phyloP scores from a whole-genome alignment of 2,329 filamentous ascomycete species.

The Fusarium zealandicum region DNA sequence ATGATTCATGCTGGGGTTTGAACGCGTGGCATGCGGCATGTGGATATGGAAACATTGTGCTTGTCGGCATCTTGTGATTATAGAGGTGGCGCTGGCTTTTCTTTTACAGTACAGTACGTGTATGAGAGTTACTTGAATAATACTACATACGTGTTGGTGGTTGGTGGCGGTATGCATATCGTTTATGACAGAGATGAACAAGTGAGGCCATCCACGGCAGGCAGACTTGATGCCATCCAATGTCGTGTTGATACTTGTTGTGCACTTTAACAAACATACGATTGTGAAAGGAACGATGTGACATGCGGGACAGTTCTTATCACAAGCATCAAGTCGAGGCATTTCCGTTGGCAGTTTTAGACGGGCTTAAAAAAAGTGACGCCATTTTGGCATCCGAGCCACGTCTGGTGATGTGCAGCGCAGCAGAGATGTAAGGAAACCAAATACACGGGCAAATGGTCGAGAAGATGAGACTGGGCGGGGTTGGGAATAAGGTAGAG shows the following conservation, averaged over 20 bases:
- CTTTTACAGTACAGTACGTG: no score
- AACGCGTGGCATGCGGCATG: conserved; percentile 32
- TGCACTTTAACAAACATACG: no score
- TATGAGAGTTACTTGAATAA: conserved; percentile 25
- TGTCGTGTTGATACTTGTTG: no score
- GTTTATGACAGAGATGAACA: conserved; percentile 7
- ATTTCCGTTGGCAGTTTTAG: neutral
- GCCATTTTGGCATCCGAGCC: conserved; percentile 1
- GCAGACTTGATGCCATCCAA: neutral
- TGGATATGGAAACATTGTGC: conserved; percentile 3
- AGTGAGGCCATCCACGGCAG: conserved; percentile 13
- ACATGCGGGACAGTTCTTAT: no score
- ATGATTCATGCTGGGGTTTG: conserved; percentile 18
- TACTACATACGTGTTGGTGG: conserved; percentile 1
- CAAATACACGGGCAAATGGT: neutral
- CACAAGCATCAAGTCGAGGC: neutral
- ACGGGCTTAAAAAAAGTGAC: conserved; percentile 1
- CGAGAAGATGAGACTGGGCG: neutral
- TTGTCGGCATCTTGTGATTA: conserved; percentile 6
- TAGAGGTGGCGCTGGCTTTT: no score
- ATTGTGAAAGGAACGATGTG: no score
- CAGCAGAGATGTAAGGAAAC: neutral
- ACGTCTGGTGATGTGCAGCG: neutral
- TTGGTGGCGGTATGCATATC: neutral
- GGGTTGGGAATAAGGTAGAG: neutral